A percentile compares a stretch with the other conserved stretches of the same genome.
Evolutionary conservation across 495 filamentous ascomycete species (phyloP).

Genomic region (Hyphodiscus hymeniophilus): DNA sequence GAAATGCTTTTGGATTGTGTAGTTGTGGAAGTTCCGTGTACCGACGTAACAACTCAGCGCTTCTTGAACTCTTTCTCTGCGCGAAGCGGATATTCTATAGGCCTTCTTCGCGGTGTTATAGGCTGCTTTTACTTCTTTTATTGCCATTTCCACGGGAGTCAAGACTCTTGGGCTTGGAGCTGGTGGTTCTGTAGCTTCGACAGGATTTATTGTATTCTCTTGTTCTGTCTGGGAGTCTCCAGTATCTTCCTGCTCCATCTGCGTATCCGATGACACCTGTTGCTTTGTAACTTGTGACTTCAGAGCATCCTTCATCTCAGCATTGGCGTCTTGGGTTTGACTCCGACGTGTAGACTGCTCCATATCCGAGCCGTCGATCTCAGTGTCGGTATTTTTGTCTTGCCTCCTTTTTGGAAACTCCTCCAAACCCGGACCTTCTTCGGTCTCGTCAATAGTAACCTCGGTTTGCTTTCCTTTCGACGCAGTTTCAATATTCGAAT

Average conservation of each 20-base stretch:
- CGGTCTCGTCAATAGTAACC: too few species aligned
- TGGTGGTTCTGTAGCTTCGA: slow-evolving; percentile 7
- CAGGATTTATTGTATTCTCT: too few species aligned
- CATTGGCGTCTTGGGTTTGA: not conserved
- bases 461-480: not conserved
- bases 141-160: slow-evolving; percentile 47
- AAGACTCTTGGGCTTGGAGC: slow-evolving; percentile 19
- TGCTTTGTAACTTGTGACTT: not conserved
- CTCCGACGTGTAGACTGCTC: too few species aligned
- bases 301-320: too few species aligned
- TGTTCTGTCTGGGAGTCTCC: slow-evolving; percentile 6
- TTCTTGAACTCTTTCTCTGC: slow-evolving; percentile 63
- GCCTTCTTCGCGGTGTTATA: slow-evolving; percentile 68
- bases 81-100: slow-evolving; percentile 68
- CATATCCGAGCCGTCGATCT: too few species aligned
- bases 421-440: not conserved
- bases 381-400: not conserved
- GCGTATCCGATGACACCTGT: not conserved
- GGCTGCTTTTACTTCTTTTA: slow-evolving; percentile 69
- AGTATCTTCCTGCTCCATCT: not conserved
- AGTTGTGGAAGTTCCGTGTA: slow-evolving; percentile 90
- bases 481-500: too few species aligned
- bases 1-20: slow-evolving; percentile 78
- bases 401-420: not conserved
- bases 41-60: slow-evolving; percentile 65